Base-by-base conservation (phyloP, 2,329 filamentous ascomycete genomes). In the Sporothrix humicola region DNA sequence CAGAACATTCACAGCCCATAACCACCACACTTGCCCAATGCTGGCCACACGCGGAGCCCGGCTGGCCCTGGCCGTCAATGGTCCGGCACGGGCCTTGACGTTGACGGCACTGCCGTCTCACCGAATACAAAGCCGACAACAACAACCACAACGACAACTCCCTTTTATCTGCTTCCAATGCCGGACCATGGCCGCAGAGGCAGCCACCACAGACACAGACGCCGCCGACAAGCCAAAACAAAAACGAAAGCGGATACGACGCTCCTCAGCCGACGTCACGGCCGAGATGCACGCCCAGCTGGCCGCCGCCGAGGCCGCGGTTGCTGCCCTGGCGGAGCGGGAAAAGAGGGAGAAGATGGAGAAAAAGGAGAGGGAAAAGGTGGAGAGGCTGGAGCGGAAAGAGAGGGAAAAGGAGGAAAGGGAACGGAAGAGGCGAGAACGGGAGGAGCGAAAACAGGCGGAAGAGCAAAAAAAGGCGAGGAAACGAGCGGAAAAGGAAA, bases 1-100 rank as follows among this genome's bases (percentile, higher is more conserved):
- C 42, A 12, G 17, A 37, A 31, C 44, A 8, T 2, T 3, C 61
- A 56, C 52, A 37, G 13, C 17, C n/a, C 17, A 23, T 9, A 13
- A 17, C 42, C n/a, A 42, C n/a, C n/a, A 66, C 61, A 17, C 52
- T 31, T 20, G 15, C 44, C 73, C 66, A 66, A 75, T 75, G 74
- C 72, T 73, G 17, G 37, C 59, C n/a, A 20, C 48, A 42, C 65
- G 69, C 15, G 58, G 17, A 10, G 20, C 61, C 42, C 26, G n/a
- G 15, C 48, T 7, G 61, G 61, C 42, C 13, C 61, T 44, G 61
- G 31, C 31, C 31, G 31, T 37, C 31, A 37, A 37, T 37, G 31
- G 31, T 3, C 31, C 26, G 10, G 0, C 61, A 48, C n/a, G 42
- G 20, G 37, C 17, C 10, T 2, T n/a, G 7, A 58, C 31, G n/a